Percentiles rank a stretch among this genome's conserved stretches.
Conservation (phyloP, 2,329 filamentous ascomycete species). For the Alternaria infectoria region DNA sequence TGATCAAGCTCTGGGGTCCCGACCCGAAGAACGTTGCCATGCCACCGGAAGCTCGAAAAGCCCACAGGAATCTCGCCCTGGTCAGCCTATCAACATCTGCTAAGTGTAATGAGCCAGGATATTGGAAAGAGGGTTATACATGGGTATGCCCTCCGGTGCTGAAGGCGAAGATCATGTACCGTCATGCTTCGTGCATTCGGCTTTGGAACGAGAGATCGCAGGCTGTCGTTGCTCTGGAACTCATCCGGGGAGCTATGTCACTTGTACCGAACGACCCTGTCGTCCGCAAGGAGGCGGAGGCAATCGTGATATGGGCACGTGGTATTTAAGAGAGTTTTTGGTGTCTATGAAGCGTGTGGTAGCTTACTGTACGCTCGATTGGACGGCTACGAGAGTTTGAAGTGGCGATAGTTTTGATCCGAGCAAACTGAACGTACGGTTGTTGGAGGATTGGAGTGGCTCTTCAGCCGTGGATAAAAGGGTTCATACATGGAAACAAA, state of each 20-base stretch:
- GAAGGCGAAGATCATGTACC: background rate
- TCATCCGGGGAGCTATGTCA: background rate
- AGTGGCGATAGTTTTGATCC: too few relatives aligned
- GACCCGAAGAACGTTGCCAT: background rate
- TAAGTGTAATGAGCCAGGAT: accelerated
- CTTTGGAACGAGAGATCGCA: accelerated
- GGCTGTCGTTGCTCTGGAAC: background rate
- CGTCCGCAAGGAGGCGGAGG: background rate
- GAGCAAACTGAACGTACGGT: too few relatives aligned
- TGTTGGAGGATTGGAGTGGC: too few relatives aligned
- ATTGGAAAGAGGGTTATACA: background rate
- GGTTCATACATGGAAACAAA: too few relatives aligned
- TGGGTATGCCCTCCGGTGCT: background rate
- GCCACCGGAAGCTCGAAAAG: background rate
- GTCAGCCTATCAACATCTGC: accelerated
- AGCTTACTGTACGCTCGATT: too few relatives aligned
- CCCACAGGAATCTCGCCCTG: accelerated
- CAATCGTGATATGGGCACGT: background rate
- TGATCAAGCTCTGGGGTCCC: background rate
- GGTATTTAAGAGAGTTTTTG: background rate
- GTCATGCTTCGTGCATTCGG: accelerated
- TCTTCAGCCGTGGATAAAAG: too few relatives aligned
- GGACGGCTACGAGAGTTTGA: too few relatives aligned
- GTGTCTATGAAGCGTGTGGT: too few relatives aligned
- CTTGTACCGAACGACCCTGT: background rate